These are phyloP conservation scores for Coemansia sp. DNA, from an alignment of 192 early-diverging fungal genomes.

Conservation along the genomic window DNA sequence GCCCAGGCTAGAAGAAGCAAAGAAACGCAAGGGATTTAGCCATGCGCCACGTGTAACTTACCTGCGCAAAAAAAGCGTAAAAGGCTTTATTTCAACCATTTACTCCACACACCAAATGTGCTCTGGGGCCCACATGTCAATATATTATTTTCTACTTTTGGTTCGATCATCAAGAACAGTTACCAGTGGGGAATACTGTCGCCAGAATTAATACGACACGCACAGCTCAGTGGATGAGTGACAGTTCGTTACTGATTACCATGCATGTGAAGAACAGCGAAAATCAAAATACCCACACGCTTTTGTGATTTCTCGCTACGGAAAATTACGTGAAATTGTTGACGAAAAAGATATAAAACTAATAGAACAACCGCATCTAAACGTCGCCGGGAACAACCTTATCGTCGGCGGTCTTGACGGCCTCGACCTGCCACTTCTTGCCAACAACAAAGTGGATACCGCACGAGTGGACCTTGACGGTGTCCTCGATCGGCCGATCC, in stretches of 20 bases:
- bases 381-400: not conserved
- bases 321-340: not conserved
- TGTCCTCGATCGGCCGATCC: slow-evolving; percentile 72
- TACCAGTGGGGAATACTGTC: too few relatives aligned
- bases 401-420: slow-evolving; percentile 20
- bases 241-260: too few relatives aligned
- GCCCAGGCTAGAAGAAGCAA: not conserved
- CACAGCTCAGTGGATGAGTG: not conserved
- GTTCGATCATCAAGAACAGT: not conserved
- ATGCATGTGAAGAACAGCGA: too few relatives aligned
- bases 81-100: not conserved
- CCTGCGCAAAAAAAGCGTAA: too few relatives aligned
- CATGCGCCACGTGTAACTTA: not conserved
- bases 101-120: not conserved
- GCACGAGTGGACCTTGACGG: slow-evolving; percentile 49
- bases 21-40: not conserved
- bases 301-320: not conserved
- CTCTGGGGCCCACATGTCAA: not conserved
- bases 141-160: not conserved
- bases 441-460: slow-evolving; percentile 52
- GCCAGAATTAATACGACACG: too few relatives aligned
- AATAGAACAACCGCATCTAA: too few relatives aligned
- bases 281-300: too few relatives aligned
- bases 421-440: slow-evolving; percentile 47
- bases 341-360: not conserved